phyloP scores from a whole-genome alignment of 352 stramenopile species.

The Salisapilia sapeloensis region DNA sequence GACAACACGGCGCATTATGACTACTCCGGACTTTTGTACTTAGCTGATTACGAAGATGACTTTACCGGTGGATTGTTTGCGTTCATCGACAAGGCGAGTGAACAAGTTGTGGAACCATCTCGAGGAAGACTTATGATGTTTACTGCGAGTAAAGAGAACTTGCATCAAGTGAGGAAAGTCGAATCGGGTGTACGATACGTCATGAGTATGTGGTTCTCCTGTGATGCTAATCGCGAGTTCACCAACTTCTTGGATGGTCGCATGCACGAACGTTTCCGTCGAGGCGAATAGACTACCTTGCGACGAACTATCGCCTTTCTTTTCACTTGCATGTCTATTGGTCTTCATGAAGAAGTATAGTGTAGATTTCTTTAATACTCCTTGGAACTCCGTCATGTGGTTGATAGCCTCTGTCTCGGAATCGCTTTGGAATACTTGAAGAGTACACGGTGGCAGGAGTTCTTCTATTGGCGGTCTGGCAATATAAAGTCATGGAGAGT shows the following conservation, averaged over 20 bases:
- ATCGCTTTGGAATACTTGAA: too few relatives aligned
- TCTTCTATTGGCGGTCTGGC: too few relatives aligned
- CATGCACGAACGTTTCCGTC: slow-evolving; percentile 62
- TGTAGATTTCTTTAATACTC: too few relatives aligned
- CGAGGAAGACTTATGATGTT: slow-evolving; percentile 80
- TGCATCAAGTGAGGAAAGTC: slow-evolving; percentile 65
- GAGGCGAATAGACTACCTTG: too few relatives aligned
- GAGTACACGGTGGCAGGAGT: too few relatives aligned
- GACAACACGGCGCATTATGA: slow-evolving; percentile 90
- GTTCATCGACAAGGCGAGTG: slow-evolving; percentile 66
- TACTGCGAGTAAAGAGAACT: slow-evolving; percentile 78
- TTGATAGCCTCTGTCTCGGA: too few relatives aligned
- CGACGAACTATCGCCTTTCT: too few relatives aligned
- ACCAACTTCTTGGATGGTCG: slow-evolving; percentile 83
- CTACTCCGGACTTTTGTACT: slow-evolving; percentile 83
- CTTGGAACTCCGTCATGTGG: too few relatives aligned
- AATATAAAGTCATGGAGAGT: too few relatives aligned
- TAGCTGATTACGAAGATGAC: slow-evolving; percentile 63
- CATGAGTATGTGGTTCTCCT: slow-evolving; percentile 90
- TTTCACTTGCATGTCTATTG: too few relatives aligned
- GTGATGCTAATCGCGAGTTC: slow-evolving; percentile 67
- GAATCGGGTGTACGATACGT: slow-evolving; percentile 70
- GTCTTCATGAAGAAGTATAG: too few relatives aligned
- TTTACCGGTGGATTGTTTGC: slow-evolving; percentile 83
- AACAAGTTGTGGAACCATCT: slow-evolving; percentile 57